Base-by-base conservation (phyloP, 1,139 yeast species). In the Saccharomyces pastorianus region DNA sequence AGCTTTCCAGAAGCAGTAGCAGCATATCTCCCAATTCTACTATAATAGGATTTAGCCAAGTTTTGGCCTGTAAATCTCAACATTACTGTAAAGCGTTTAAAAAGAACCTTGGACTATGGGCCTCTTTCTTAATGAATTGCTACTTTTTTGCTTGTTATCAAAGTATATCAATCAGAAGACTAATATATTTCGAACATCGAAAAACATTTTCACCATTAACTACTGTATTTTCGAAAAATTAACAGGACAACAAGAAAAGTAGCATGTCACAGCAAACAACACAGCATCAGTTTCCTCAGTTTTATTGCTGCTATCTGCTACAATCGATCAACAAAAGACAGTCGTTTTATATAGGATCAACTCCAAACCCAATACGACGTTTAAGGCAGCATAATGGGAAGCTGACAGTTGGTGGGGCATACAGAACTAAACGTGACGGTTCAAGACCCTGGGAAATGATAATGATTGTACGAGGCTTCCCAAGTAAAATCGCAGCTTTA, bases 351-450 rank as follows among this genome's bases (percentile, higher is more conserved):
- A 77, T 87, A 4, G 95, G 95, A 1, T 85, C 93, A 0, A 85
- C 93, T 0, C 91, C 93, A 0, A 78, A 85, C 63, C 93, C 95
- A 0, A 64, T 72, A 0, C 69, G 91, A 55, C 66, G 96, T 50
- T 71, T 88, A 4, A 69, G 88, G 44, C 96, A 88, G 61, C 96
- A 88, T 65, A 88, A 88, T 71, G 95, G 96, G 1, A 80, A 77
- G 4, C 65, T 84, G 17, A 72, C 71, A n/a, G 58, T 56, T 7
- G 88, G 88, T 0, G 91, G 91, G 1, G 96, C 96, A 0, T 81
- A 72, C 62, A 70, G 81, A 48, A 88, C 96, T 0, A 81, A 76
- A 57, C 69, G 74, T 48, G 66, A 67, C 26, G 83, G 82, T 0
- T 76, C 73, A 46, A 68, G 91, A 50, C 95, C 96, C 0, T 88